Base-by-base conservation (phyloP, 2,329 filamentous ascomycete genomes). In the Huntiella decipiens region DNA sequence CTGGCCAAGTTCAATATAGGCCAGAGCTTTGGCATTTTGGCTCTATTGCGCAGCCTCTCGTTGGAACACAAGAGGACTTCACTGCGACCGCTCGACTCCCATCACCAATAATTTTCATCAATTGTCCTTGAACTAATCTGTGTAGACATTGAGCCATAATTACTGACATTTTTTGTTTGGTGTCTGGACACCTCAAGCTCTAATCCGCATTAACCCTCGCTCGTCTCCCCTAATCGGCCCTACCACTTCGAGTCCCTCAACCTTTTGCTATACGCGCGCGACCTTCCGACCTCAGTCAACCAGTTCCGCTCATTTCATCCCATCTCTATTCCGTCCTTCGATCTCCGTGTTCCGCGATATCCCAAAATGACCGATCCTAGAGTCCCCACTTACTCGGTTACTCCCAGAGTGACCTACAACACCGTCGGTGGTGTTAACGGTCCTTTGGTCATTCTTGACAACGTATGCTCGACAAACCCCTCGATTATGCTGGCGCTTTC, bases 371-470 rank as follows among this genome's bases (percentile, higher is more conserved):
- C 40, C 13, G 73, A 76, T 61, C 68, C 69, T 48, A 67, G 72
- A 59, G 70, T 72, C 56, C 66, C 71, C 52, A 71, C 70, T 50
- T 76, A 75, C 63, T 73, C 70, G 52, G 65, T 76, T 56, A 61
- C 67, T 54, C 73, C 73, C 50, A 66, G 71, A 57, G 64, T 96
- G 66, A 79, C 82, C 58, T 98, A 98, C 77, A 98, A 98, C 71
- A 98, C 91, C 56, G 86, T 98, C 61, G 84, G 86, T 60, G 88
- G 88, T 70, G 80, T 98, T 66, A 98, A 98, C 68, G 91, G 91
- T 50, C 91, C 91, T 57, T 75, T 98, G 64, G 91, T 98, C 60
- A 88, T 98, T 60, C 75, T 98, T 55, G 91, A 96, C 62, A 92
- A 93, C 74, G 88, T 93, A 63, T 44, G 50, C 12, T 38, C n/a